A percentile compares a stretch with the other conserved stretches of the same genome.
Evolutionary conservation across 352 stramenopile genomes (phyloP).

Genomic region (Phytophthora litchii): DNA sequence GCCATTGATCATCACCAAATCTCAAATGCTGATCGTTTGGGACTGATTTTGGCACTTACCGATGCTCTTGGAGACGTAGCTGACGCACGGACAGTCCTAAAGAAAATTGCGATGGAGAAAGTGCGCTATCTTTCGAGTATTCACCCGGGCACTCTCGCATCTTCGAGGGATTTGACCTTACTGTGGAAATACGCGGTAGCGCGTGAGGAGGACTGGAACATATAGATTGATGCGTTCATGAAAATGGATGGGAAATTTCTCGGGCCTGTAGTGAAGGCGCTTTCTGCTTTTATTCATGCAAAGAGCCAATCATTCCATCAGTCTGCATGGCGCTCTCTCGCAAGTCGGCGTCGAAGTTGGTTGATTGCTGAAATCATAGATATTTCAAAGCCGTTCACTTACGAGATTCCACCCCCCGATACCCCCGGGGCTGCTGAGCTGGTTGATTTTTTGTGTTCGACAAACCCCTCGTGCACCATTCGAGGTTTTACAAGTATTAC

Average conservation of each 20-base stretch:
- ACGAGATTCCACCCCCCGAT: background rate
- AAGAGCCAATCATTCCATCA: background rate
- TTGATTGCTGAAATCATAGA: conserved; percentile 9
- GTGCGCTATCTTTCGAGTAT: background rate
- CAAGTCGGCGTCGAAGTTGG: conserved; percentile 6
- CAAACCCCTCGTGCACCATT: background rate
- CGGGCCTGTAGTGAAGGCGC: background rate
- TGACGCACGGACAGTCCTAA: conserved; percentile 3
- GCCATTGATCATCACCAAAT: conserved; percentile 1
- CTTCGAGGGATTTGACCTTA: background rate
- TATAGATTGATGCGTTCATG: background rate
- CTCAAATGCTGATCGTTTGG: background rate
- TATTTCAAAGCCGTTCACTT: conserved; percentile 7
- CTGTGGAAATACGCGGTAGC: conserved; percentile 13
- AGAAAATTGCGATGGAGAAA: conserved; percentile 4
- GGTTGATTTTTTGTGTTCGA: conserved; percentile 3
- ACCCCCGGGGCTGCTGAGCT: conserved; percentile 3
- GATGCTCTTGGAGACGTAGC: conserved; percentile 2
- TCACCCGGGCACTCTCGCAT: background rate
- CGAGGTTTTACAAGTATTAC: conserved; percentile 8
- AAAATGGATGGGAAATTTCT: conserved; percentile 4
- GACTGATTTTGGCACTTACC: background rate
- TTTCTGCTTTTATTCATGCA: conserved; percentile 1
- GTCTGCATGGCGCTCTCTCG: conserved; percentile 2
- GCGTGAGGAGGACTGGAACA: conserved; percentile 1